Evolutionary conservation across 805 yeast genomes (phyloP).

Genomic region (Metahyphopichia silvanorum): DNA sequence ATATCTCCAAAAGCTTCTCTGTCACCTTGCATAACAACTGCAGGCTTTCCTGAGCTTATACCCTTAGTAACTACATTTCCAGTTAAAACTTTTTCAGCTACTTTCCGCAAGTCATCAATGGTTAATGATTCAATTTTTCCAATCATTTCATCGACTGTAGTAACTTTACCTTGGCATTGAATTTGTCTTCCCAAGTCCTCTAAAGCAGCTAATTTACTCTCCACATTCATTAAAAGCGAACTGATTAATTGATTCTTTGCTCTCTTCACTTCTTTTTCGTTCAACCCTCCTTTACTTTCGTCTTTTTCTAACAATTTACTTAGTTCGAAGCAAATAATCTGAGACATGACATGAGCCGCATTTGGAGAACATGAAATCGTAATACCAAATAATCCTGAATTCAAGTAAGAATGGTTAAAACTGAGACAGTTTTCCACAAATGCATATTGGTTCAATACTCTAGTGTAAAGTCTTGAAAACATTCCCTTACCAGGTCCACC

Average conservation of each 20-base stretch:
- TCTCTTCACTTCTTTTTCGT: slow-evolving; percentile 71
- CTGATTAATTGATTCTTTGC: slow-evolving; percentile 92
- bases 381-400: slow-evolving; percentile 88
- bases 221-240: slow-evolving; percentile 87
- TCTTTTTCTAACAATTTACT: slow-evolving; percentile 31
- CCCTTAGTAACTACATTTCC: slow-evolving; percentile 56
- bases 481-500: slow-evolving; percentile 99
- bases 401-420: slow-evolving; percentile 86
- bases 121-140: slow-evolving; percentile 66
- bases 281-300: slow-evolving; percentile 51
- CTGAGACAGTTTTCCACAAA: slow-evolving; percentile 85
- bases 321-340: slow-evolving; percentile 56
- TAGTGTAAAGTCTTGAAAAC: slow-evolving; percentile 91
- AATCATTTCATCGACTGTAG: slow-evolving; percentile 81
- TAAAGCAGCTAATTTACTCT: slow-evolving; percentile 86
- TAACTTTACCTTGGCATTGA: slow-evolving; percentile 73
- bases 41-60: slow-evolving; percentile 56
- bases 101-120: slow-evolving; percentile 62
- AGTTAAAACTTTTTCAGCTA: slow-evolving; percentile 73
- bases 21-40: slow-evolving; percentile 86
- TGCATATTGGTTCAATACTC: slow-evolving; percentile 87
- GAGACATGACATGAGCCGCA: slow-evolving; percentile 81
- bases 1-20: slow-evolving; percentile 86
- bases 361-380: slow-evolving; percentile 81
- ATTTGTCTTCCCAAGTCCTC: slow-evolving; percentile 96